Base-by-base conservation (phyloP, 805 yeast species). In the Jamesozyma jinghongensis region DNA sequence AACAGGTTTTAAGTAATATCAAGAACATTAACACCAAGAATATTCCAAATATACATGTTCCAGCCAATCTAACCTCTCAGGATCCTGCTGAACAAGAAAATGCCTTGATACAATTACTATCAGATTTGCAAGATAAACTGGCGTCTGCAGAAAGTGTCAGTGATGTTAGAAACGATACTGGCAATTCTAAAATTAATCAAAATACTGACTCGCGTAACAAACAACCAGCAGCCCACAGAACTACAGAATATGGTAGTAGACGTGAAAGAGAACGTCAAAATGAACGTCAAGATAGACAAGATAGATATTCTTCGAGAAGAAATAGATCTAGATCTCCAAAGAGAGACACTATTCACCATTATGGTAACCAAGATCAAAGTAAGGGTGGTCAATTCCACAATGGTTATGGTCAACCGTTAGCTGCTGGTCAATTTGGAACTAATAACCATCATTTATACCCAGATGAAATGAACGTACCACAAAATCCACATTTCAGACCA, bases 401-500 rank as follows among this genome's bases (percentile, higher is more conserved):
- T 31, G 35, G 32, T 35, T 33, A 33, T 20, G 25, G 18, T 8
- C 36, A 33, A n/a, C n/a, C 26, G n/a, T 29, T 14, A 18, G 33
- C 37, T 19, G 25, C 35, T 17, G 22, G 17, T 7, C 12, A 31
- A 7, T 40, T 50, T 20, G 54, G 51, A 35, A 40, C 55, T 1
- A 61, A 59, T 36, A 59, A 58, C 28, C 65, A 60, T 43, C 63
- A 59, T 35, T 41, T 61, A 27, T 57, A 56, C 39, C 63, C 64
- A 6, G 62, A 79, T 40, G 92, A 84, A 61, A 64, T 67, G 51
- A 84, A 84, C 56, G 63, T 70, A 5, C 85, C 84, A 31, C 80
- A 84, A 3, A 80, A 79, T 38, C 79, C 83, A 3, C 87, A 84
- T 62, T 83, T 67, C 61, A 77, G 94, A 62, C 80, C 81, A n/a